Percentiles rank a stretch among this genome's conserved stretches.
Conservation (phyloP, 345 rosid genomes). For the Lepidium sativum region DNA sequence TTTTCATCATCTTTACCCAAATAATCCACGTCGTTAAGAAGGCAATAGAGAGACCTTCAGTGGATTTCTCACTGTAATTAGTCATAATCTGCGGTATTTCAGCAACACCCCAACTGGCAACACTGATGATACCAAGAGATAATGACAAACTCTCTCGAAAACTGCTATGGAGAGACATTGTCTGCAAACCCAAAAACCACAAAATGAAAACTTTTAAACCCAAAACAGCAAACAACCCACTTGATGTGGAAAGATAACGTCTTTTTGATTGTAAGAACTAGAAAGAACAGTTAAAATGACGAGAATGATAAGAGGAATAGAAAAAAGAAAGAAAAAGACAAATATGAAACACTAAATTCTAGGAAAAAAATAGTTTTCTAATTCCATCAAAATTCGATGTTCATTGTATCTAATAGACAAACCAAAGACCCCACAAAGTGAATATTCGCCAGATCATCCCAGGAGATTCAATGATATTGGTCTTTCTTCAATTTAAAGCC, state of each 20-base stretch:
- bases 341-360: not conserved
- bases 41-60: slow-evolving; percentile 70
- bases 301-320: no score
- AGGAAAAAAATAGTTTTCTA: not conserved
- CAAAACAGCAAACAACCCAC: not conserved
- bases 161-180: slow-evolving; percentile 27
- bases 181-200: slow-evolving; percentile 2
- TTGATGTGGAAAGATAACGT: not conserved
- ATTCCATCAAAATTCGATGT: not conserved
- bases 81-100: slow-evolving; percentile 80
- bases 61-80: slow-evolving; percentile 56
- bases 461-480: not conserved
- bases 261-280: not conserved
- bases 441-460: slow-evolving; percentile 7
- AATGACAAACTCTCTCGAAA: slow-evolving; percentile 42
- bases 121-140: slow-evolving; percentile 55
- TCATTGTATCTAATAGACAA: not conserved
- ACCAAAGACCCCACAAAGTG: slow-evolving; percentile 12
- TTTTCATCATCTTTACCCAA: slow-evolving; percentile 36
- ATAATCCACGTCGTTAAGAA: slow-evolving; percentile 74
- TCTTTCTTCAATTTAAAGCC: not conserved
- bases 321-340: no score
- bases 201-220: not conserved
- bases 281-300: not conserved
- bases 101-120: slow-evolving; percentile 72